Evolutionary conservation across 805 yeast genomes (phyloP).

Genomic region (Maudiozyma pseudohumilis): DNA sequence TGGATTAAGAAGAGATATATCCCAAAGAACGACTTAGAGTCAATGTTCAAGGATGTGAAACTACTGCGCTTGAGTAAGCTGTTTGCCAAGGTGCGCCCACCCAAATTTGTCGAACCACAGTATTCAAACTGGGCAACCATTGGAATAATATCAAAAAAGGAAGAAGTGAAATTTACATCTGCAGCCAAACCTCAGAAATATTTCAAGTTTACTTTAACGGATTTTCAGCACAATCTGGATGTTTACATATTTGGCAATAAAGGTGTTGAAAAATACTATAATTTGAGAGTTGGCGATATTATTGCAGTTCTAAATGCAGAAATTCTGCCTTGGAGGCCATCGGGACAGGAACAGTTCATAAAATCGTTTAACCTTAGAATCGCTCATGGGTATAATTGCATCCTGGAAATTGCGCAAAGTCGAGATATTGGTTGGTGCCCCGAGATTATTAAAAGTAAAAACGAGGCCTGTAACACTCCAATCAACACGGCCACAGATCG

Average conservation of each 20-base stretch:
- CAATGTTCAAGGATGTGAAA: conserved; percentile 39
- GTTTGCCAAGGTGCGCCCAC: conserved; percentile 57
- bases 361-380: conserved; percentile 47
- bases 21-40: conserved; percentile 26
- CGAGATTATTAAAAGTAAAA: conserved; percentile 37
- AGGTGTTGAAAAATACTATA: conserved; percentile 65
- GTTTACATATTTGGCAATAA: conserved; percentile 51
- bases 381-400: conserved; percentile 38
- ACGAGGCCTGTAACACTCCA: conserved; percentile 52
- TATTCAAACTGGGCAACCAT: conserved; percentile 70
- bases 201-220: conserved; percentile 54
- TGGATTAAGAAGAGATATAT: conserved; percentile 40
- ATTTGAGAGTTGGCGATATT: conserved; percentile 62
- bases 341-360: conserved; percentile 12
- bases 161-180: conserved; percentile 39
- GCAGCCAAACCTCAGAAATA: conserved; percentile 40
- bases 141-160: conserved; percentile 58
- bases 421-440: conserved; percentile 60
- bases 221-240: conserved; percentile 51
- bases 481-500: conserved; percentile 44
- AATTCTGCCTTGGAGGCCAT: conserved; percentile 35
- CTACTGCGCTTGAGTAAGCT: conserved; percentile 49
- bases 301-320: conserved; percentile 69
- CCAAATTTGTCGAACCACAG: conserved; percentile 56
- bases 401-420: conserved; percentile 67